These are phyloP conservation scores for Metarhizium album DNA, from an alignment of 2,329 filamentous ascomycete species.

Conservation along the genomic window DNA sequence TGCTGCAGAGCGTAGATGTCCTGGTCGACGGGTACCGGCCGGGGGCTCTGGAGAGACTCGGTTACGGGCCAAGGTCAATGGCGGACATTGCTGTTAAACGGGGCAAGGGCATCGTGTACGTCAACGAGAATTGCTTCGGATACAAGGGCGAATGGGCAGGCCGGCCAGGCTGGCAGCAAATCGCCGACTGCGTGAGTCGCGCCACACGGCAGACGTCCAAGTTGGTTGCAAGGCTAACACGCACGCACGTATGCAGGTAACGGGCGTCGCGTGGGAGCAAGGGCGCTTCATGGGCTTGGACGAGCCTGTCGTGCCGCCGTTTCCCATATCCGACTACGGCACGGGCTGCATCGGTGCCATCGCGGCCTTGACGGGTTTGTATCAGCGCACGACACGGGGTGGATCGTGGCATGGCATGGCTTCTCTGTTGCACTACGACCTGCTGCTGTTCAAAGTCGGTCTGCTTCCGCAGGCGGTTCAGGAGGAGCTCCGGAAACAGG, in stretches of 20 bases:
- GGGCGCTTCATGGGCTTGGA: conserved; percentile 49
- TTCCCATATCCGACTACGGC: conserved; percentile 56
- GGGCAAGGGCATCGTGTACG: conserved; percentile 54
- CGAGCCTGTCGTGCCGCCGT: conserved; percentile 56
- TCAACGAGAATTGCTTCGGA: conserved; percentile 64
- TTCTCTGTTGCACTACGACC: conserved; percentile 57
- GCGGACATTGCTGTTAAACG: conserved; percentile 40
- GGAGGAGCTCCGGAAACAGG: conserved; percentile 34
- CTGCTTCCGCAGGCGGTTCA: conserved; percentile 44
- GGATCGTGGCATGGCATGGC: conserved; percentile 57
- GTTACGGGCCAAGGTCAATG: conserved; percentile 49
- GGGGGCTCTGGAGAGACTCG: conserved; percentile 50
- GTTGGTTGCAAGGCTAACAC: neutral
- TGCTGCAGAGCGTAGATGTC: conserved; percentile 53
- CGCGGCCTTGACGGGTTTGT: conserved; percentile 53
- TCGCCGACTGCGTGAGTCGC: conserved; percentile 46
- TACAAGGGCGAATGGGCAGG: conserved; percentile 47
- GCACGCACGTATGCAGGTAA: conserved; percentile 27
- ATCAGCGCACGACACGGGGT: conserved; percentile 48
- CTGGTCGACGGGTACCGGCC: conserved; percentile 60
- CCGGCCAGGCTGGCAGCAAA: conserved; percentile 61
- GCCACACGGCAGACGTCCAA: too few species aligned
- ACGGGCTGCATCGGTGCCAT: conserved; percentile 63
- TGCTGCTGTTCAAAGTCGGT: conserved; percentile 51
- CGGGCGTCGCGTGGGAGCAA: conserved; percentile 50